Conservation (phyloP, 1,284 basidiomycete genomes). For the Kwoniella shivajii region DNA sequence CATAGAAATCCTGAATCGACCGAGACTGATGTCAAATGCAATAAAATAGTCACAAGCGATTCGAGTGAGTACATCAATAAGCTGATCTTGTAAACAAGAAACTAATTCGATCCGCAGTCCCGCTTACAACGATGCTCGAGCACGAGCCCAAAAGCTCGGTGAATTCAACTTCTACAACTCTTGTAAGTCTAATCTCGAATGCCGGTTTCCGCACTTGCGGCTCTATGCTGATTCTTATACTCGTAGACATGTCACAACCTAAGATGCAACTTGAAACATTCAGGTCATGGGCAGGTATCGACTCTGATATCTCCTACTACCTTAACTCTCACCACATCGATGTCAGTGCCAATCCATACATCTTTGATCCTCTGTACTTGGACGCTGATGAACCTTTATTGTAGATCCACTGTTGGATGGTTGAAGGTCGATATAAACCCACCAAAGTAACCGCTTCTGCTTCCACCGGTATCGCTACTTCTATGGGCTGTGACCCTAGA, state of each 20-base stretch:
- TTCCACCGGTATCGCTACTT: slow-evolving; percentile 82
- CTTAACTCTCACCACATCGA: slow-evolving; percentile 87
- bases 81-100: neutral
- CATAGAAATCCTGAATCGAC: no score
- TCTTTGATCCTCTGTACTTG: neutral
- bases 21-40: no score
- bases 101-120: slow-evolving; percentile 55
- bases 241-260: slow-evolving; percentile 79
- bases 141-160: slow-evolving; percentile 72
- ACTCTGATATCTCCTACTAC: slow-evolving; percentile 87
- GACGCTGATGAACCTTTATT: neutral
- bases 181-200: slow-evolving; percentile 20
- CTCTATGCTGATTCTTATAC: no score
- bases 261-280: slow-evolving; percentile 93
- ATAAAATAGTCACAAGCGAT: slow-evolving; percentile 67
- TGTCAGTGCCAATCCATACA: slow-evolving; percentile 28
- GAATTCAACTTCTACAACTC: slow-evolving; percentile 79
- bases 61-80: slow-evolving; percentile 59
- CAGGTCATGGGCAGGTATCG: slow-evolving; percentile 90
- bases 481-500: slow-evolving; percentile 63
- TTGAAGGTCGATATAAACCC: slow-evolving; percentile 70
- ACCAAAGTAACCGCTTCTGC: slow-evolving; percentile 84
- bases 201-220: no score
- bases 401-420: slow-evolving; percentile 84
- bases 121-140: slow-evolving; percentile 83